phyloP scores from a whole-genome alignment of 306 rosid genomes.

The Acacia crassicarpa region DNA sequence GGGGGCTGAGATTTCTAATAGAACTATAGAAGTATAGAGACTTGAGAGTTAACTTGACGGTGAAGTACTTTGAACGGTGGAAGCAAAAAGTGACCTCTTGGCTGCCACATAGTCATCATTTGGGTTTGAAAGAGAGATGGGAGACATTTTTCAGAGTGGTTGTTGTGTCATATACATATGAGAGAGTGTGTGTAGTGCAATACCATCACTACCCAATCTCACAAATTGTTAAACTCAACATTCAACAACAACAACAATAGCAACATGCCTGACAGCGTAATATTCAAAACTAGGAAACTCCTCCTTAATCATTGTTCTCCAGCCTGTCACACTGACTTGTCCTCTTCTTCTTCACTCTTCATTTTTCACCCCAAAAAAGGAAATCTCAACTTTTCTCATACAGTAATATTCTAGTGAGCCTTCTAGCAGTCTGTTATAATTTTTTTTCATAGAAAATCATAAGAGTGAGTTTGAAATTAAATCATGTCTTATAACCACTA shows the following conservation, averaged over 20 bases:
- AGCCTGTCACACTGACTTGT: constrained; percentile 23
- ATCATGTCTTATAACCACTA: no score
- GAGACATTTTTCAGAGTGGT: constrained; percentile 43
- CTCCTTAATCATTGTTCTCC: constrained; percentile 27
- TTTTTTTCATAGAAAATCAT: no score
- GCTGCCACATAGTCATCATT: constrained; percentile 3
- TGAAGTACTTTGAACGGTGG: constrained; percentile 35
- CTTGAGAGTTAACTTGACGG: constrained; percentile 24
- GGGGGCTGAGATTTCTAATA: constrained; percentile 35
- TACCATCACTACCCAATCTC: neutral
- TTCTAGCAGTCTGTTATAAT: neutral
- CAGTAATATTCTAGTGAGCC: neutral
- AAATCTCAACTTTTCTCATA: neutral
- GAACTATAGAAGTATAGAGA: neutral
- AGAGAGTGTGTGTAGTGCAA: constrained; percentile 10
- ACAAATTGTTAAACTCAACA: constrained; percentile 4
- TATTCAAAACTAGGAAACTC: constrained; percentile 13
- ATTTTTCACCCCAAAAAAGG: neutral
- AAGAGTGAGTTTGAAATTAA: no score
- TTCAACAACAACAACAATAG: neutral
- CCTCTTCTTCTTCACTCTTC: neutral
- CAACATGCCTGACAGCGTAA: constrained; percentile 16
- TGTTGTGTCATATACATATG: constrained; percentile 25
- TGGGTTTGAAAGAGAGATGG: constrained; percentile 29
- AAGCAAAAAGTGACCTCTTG: constrained; percentile 19